Percentiles rank a stretch among this genome's conserved stretches.
phyloP scores from a whole-genome alignment of 345 rosid genomes.

The Sonneratia alba region DNA sequence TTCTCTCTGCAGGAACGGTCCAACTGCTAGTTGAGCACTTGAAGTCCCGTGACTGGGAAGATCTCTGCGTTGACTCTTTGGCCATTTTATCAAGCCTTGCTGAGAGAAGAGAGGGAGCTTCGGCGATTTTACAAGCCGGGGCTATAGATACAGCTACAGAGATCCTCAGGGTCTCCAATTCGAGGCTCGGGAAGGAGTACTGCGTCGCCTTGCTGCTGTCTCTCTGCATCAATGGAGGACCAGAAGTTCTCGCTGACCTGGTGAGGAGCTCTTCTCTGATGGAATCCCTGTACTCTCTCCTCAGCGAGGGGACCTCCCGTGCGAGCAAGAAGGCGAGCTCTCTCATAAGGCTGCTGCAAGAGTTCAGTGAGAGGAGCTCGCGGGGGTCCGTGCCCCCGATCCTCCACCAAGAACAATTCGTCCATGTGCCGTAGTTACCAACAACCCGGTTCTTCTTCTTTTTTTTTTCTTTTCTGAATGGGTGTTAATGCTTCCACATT shows the following conservation, averaged over 20 bases:
- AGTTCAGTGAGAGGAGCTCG: conserved; percentile 46
- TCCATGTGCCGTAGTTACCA: conserved; percentile 42
- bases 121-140: conserved; percentile 36
- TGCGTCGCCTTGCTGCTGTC: conserved; percentile 59
- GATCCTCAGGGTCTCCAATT: conserved; percentile 34
- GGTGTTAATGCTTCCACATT: conserved; percentile 6
- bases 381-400: conserved; percentile 22
- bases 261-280: conserved; percentile 47
- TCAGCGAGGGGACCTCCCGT: conserved; percentile 55
- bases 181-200: conserved; percentile 47
- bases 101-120: conserved; percentile 49
- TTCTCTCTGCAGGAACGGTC: conserved; percentile 46
- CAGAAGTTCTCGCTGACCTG: conserved; percentile 38
- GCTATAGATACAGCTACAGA: conserved; percentile 33
- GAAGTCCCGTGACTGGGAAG: conserved; percentile 31
- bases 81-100: conserved; percentile 62
- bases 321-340: conserved; percentile 65
- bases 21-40: conserved; percentile 43
- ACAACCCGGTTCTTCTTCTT: conserved; percentile 20
- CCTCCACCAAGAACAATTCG: conserved; percentile 34
- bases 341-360: conserved; percentile 59
- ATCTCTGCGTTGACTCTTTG: conserved; percentile 40
- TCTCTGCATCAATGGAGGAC: conserved; percentile 58
- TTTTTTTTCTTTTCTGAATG: conserved; percentile 1
- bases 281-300: conserved; percentile 54